phyloP scores from a whole-genome alignment of 805 yeast genomes.

The Candida broadrunensis region DNA sequence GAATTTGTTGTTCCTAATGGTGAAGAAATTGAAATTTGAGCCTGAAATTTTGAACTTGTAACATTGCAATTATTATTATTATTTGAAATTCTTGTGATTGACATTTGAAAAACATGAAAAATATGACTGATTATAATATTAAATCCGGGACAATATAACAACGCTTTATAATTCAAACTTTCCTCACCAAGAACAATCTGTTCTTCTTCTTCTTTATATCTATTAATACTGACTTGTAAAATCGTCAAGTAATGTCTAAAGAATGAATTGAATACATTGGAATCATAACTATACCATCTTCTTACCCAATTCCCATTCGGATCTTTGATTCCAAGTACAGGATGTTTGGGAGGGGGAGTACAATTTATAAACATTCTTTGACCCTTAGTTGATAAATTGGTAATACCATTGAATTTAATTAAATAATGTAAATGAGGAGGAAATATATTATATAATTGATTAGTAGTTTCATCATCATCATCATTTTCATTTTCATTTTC shows the following conservation, averaged over 20 bases:
- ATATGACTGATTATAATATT: conserved; percentile 44
- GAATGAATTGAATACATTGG: conserved; percentile 59
- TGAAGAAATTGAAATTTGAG: conserved; percentile 1
- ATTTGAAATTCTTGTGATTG: conserved; percentile 21
- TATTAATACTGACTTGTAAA: conserved; percentile 11
- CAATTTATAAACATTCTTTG: conserved; percentile 30
- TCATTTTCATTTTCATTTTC: no score
- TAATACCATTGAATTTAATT: conserved; percentile 29
- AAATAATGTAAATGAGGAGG: conserved; percentile 29
- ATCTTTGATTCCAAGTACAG: conserved; percentile 49
- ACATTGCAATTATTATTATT: conserved; percentile 7
- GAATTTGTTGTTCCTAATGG: no score
- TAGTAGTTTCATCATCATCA: background rate
- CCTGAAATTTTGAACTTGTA: conserved; percentile 1
- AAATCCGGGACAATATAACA: conserved; percentile 43
- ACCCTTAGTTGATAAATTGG: conserved; percentile 21
- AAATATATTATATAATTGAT: conserved; percentile 12
- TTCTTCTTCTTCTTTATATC: conserved; percentile 13
- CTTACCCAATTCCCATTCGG: conserved; percentile 63
- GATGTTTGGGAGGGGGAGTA: conserved; percentile 38
- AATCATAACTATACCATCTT: conserved; percentile 56
- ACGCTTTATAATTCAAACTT: conserved; percentile 2
- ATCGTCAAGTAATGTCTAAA: conserved; percentile 47
- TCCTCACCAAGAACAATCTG: no score
- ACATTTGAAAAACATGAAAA: conserved; percentile 37